A percentile compares a stretch with the other conserved stretches of the same genome.
phyloP scores from a whole-genome alignment of 1,139 yeast species.

The Protomyces macrosporus region DNA sequence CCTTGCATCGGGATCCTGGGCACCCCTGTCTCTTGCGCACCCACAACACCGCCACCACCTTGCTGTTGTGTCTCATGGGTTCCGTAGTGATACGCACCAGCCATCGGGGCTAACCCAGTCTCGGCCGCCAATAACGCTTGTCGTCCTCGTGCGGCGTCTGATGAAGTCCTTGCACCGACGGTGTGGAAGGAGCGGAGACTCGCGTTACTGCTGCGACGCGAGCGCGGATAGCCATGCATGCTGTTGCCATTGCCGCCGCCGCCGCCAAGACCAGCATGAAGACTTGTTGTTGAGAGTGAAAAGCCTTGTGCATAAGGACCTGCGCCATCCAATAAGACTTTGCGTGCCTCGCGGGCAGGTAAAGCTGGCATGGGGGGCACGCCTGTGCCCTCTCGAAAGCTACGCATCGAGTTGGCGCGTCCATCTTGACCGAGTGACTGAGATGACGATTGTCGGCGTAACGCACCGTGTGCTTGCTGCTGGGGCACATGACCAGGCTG shows the following conservation, averaged over 20 bases:
- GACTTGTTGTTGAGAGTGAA: conserved; percentile 2
- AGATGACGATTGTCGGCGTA: conserved; percentile 5
- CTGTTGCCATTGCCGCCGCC: neutral
- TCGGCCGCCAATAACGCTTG: neutral
- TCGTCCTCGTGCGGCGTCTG: neutral
- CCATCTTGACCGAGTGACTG: conserved; percentile 2
- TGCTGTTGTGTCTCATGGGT: neutral
- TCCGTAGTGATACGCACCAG: neutral
- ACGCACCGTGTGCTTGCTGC: conserved; percentile 3
- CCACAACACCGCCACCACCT: neutral
- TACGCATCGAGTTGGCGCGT: conserved; percentile 6
- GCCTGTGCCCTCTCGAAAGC: neutral
- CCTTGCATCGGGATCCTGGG: neutral
- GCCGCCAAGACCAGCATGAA: neutral
- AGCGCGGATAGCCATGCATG: neutral
- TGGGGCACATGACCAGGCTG: conserved; percentile 7
- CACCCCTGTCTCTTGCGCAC: neutral
- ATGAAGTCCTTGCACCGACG: neutral
- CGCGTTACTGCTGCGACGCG: neutral
- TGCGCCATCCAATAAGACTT: conserved; percentile 11
- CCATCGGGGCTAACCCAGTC: neutral
- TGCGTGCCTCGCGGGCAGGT: conserved; percentile 5
- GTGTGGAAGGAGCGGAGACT: neutral
- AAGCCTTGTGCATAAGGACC: conserved; percentile 15
- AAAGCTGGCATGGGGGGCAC: conserved; percentile 19